Base-by-base conservation (phyloP, 257 asterid species). In the Nicotiana undulata region DNA sequence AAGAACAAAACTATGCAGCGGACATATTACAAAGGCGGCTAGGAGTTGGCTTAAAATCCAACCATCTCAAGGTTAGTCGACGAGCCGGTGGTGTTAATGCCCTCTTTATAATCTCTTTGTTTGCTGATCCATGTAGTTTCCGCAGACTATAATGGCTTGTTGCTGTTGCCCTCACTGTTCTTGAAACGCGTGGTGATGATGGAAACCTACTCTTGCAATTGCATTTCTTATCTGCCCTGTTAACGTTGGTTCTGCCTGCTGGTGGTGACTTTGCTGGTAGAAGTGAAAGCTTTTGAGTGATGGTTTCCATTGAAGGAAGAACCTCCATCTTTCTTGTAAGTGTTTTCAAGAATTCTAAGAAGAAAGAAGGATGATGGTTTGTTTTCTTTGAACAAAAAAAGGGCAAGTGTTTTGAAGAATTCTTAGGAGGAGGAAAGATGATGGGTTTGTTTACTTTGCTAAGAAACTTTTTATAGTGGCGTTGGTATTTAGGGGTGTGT, bases 21-120 rank as follows among this genome's bases (percentile, higher is more conserved):
- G 92, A 82, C 87, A 85, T 80, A 63, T 44, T 79, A 56, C 89
- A 85, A 72, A 92, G 93, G 7, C 95, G 91, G 85, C 90, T 90
- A 0, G 95, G 97, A 9, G 86, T 87, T 34, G 97, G 91, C 86
- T 84, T 66, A 88, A 92, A 92, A 80, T 87, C 88, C 85, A 89
- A 84, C 97, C 95, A 90, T 84, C 93, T 82, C 84, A 80, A 85
- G 79, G 90, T 85, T 29, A 84, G 92, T 83, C 88, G 81, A 55
- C 80, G 89, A 22, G 65, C 17, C 10, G 93, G 95, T 24, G 93
- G 92, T 3, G 89, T 76, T 87, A 92, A 44, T 10, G 97, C 97
- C 83, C 93, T 89, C 77, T 84, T 83, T 18, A 89, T 82, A 7
- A 92, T 85, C 84, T 92, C 95, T 77, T 85, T 90, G 84, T 84